phyloP scores from a whole-genome alignment of 2,329 filamentous ascomycete species.

The Sporothrix pallida region DNA sequence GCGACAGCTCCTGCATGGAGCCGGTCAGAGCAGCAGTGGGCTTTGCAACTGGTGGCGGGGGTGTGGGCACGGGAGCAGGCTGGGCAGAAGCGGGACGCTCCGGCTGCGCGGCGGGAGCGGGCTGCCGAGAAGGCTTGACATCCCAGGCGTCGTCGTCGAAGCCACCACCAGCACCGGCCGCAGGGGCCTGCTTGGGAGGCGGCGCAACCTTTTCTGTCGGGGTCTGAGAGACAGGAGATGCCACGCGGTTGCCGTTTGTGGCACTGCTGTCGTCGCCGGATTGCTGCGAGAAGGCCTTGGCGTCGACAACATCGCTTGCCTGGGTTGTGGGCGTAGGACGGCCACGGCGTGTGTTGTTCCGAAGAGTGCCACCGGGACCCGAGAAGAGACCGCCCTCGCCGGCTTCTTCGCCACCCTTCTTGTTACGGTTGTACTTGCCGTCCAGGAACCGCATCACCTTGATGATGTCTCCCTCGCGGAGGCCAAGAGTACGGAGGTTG shows the following conservation, averaged over 20 bases:
- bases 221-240: slow-evolving; percentile 40
- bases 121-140: slow-evolving; percentile 78
- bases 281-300: slow-evolving; percentile 79
- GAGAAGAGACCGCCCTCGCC: slow-evolving; percentile 75
- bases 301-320: slow-evolving; percentile 83
- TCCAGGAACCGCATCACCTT: slow-evolving; percentile 92
- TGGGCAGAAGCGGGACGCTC: slow-evolving; percentile 48
- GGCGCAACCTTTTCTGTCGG: slow-evolving; percentile 35
- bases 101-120: slow-evolving; percentile 46
- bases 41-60: slow-evolving; percentile 44
- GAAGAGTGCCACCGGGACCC: slow-evolving; percentile 85
- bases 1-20: slow-evolving; percentile 65
- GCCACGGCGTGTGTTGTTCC: slow-evolving; percentile 93
- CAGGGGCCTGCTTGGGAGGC: slow-evolving; percentile 12
- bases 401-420: slow-evolving; percentile 63
- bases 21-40: slow-evolving; percentile 64
- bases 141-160: slow-evolving; percentile 99
- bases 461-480: slow-evolving; percentile 95
- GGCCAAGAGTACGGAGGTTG: slow-evolving; percentile 83
- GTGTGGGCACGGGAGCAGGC: slow-evolving; percentile 47
- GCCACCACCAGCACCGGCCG: slow-evolving; percentile 51
- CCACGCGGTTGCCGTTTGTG: slow-evolving; percentile 47
- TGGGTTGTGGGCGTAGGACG: slow-evolving; percentile 86
- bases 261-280: slow-evolving; percentile 46
- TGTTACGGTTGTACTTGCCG: slow-evolving; percentile 73